These are phyloP conservation scores for Pythium periplocum DNA, from an alignment of 352 stramenopile genomes.

Conservation along the genomic window DNA sequence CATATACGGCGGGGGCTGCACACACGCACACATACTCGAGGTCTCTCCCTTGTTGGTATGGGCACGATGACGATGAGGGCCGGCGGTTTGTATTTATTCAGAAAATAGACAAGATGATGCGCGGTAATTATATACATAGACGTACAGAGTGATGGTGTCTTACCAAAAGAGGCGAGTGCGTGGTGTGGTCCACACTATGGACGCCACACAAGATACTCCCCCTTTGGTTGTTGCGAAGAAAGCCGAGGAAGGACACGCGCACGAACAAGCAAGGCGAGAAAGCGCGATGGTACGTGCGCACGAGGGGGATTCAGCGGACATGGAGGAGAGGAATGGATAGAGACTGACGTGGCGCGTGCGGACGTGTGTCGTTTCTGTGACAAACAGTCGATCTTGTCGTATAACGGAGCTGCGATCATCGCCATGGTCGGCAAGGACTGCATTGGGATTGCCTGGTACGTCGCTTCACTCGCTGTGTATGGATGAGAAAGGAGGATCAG, in stretches of 20 bases:
- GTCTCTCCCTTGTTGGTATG: background rate
- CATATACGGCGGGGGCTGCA: conserved; percentile 72
- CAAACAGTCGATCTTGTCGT: conserved; percentile 86
- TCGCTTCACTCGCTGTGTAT: background rate
- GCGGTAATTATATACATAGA: background rate
- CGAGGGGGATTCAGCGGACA: background rate
- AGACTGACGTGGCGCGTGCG: conserved; percentile 5
- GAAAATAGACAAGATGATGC: background rate
- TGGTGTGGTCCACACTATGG: conserved; percentile 13
- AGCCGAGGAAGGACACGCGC: conserved; percentile 4
- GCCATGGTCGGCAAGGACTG: conserved; percentile 99
- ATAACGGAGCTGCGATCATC: conserved; percentile 99
- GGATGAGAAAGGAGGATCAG: too few relatives aligned
- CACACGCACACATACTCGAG: conserved; percentile 17
- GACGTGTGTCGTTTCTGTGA: conserved; percentile 1
- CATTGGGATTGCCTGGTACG: conserved; percentile 95
- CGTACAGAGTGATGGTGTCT: background rate
- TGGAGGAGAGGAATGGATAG: background rate
- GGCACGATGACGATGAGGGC: conserved; percentile 5
- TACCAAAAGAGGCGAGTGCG: background rate
- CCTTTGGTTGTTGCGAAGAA: conserved; percentile 4
- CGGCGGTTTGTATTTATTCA: conserved; percentile 1
- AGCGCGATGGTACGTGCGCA: too few relatives aligned
- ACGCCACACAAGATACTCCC: background rate
- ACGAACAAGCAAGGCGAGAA: too few relatives aligned